phyloP scores from a whole-genome alignment of 2,329 filamentous ascomycete species.

The Fulvia fulva region DNA sequence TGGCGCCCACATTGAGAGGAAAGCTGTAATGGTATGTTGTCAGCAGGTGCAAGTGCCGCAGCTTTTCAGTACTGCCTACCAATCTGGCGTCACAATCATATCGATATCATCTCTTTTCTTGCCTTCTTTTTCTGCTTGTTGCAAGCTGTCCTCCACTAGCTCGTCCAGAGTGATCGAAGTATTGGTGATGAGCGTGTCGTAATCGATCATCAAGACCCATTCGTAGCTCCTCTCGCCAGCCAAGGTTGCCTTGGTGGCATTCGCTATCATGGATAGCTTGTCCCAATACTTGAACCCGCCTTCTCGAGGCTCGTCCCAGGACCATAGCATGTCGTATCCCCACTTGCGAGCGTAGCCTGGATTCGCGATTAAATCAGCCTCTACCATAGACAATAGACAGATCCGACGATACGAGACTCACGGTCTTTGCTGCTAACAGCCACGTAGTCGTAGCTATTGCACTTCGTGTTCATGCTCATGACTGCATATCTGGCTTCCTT shows the following conservation, averaged over 20 bases:
- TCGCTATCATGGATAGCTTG: constrained; percentile 28
- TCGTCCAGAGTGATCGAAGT: constrained; percentile 35
- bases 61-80: constrained; percentile 7
- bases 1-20: constrained; percentile 37
- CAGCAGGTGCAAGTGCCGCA: background rate
- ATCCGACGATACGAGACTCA: background rate
- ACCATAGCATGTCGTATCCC: constrained; percentile 38
- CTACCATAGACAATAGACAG: background rate
- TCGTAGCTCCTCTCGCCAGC: constrained; percentile 32
- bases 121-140: constrained; percentile 23
- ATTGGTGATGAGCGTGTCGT: constrained; percentile 40
- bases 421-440: constrained; percentile 8
- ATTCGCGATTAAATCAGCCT: background rate
- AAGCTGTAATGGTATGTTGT: background rate
- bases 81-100: constrained; percentile 39
- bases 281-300: constrained; percentile 31
- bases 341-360: constrained; percentile 35
- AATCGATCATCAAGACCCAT: constrained; percentile 44
- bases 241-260: constrained; percentile 29
- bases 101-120: constrained; percentile 30
- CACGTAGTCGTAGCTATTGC: constrained; percentile 4
- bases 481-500: background rate
- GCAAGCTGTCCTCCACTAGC: constrained; percentile 36
- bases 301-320: constrained; percentile 36
- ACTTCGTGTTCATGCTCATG: constrained; percentile 4